These are phyloP conservation scores for Furcasterigmium furcatum DNA, from an alignment of 2,329 filamentous ascomycete genomes.

Conservation along the genomic window DNA sequence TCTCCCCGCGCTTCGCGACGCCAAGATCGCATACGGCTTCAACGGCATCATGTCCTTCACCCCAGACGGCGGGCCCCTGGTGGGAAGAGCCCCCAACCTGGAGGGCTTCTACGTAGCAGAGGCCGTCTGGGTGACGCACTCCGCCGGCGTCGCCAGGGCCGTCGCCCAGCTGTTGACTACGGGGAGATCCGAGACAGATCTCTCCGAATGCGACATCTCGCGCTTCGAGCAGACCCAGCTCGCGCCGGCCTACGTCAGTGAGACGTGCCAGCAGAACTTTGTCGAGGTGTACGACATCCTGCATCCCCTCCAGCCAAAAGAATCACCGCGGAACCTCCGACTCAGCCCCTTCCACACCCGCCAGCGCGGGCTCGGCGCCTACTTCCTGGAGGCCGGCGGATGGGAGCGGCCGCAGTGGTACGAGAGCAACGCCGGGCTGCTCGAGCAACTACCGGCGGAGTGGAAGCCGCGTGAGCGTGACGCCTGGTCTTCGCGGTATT, in stretches of 20 bases:
- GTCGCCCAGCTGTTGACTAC: constrained; percentile 56
- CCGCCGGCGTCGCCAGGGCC: constrained; percentile 58
- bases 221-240: constrained; percentile 62
- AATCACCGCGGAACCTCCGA: constrained; percentile 55
- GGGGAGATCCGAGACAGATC: constrained; percentile 51
- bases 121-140: constrained; percentile 66
- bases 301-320: constrained; percentile 55
- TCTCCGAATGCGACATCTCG: constrained; percentile 55
- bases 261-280: constrained; percentile 60
- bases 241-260: constrained; percentile 49
- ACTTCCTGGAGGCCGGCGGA: constrained; percentile 55
- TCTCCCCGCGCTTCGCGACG: constrained; percentile 47
- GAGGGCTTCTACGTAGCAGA: constrained; percentile 63
- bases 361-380: constrained; percentile 52
- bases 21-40: constrained; percentile 55
- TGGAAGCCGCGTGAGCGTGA: constrained; percentile 56
- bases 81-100: constrained; percentile 54
- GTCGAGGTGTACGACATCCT: constrained; percentile 64
- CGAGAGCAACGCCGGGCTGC: constrained; percentile 48
- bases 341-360: constrained; percentile 55
- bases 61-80: constrained; percentile 57
- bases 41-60: constrained; percentile 67
- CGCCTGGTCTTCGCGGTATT: constrained; percentile 53
- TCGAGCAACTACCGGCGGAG: constrained; percentile 45
- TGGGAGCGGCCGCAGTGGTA: constrained; percentile 66